Conservation (phyloP, 768 basidiomycete genomes). For the Coprinopsis marcescibilis region DNA sequence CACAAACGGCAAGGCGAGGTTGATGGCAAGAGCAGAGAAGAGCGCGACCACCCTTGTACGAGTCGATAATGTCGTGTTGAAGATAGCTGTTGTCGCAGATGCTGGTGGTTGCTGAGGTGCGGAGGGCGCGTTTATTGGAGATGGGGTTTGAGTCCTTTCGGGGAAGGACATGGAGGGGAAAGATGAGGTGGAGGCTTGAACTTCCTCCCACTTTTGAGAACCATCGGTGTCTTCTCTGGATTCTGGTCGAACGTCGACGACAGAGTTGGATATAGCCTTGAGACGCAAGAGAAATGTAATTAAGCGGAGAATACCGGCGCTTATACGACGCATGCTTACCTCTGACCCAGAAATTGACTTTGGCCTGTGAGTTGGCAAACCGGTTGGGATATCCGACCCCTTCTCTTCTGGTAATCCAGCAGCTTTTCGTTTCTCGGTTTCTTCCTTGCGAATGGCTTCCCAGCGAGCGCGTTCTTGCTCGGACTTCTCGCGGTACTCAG, state of each 20-base stretch:
- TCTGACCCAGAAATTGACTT: background rate
- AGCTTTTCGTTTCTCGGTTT: conserved; percentile 33
- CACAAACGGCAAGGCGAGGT: conserved; percentile 80
- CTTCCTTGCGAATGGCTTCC: conserved; percentile 55
- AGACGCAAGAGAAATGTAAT: too few species aligned
- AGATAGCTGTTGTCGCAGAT: conserved; percentile 63
- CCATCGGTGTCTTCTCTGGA: conserved; percentile 22
- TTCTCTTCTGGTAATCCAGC: conserved; percentile 22
- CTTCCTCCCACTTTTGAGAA: conserved; percentile 70
- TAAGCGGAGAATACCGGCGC: too few species aligned
- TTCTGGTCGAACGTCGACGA: conserved; percentile 1
- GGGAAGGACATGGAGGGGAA: conserved; percentile 80
- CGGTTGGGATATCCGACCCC: conserved; percentile 11
- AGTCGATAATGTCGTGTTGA: conserved; percentile 59
- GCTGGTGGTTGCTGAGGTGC: conserved; percentile 20
- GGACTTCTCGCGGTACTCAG: conserved; percentile 67
- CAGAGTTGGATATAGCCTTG: conserved; percentile 10
- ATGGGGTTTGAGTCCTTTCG: conserved; percentile 51
- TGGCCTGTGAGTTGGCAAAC: conserved; percentile 4
- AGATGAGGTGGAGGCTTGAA: conserved; percentile 58
- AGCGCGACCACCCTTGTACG: conserved; percentile 66
- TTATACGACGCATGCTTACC: background rate
- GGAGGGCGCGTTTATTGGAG: conserved; percentile 21
- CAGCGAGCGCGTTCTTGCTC: conserved; percentile 68
- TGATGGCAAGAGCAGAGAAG: conserved; percentile 73